Conservation (phyloP, 257 asterid species). For the Nicotiana paniculata region DNA sequence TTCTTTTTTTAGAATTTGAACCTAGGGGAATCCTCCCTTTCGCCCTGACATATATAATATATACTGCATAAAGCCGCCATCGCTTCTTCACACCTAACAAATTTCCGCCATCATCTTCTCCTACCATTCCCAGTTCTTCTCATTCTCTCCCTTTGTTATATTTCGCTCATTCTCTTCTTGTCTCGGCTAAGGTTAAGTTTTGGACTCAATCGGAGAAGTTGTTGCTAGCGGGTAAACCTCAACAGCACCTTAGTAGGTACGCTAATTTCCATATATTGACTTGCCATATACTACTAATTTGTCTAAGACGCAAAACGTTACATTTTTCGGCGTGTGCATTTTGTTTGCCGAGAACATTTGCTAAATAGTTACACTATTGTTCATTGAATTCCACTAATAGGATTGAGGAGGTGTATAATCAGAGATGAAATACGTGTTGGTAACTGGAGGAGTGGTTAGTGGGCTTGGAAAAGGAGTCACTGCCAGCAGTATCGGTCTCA, state of each 20-base stretch:
- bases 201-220: background rate
- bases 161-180: constrained; percentile 3
- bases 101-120: constrained; percentile 1
- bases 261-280: background rate
- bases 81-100: constrained; percentile 16
- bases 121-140: constrained; percentile 7
- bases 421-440: constrained; percentile 88
- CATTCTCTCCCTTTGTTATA: background rate
- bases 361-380: background rate
- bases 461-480: constrained; percentile 97
- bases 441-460: constrained; percentile 94
- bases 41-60: constrained; percentile 17
- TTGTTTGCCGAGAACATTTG: background rate
- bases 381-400: background rate
- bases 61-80: constrained; percentile 62
- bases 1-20: too few species aligned
- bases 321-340: background rate
- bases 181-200: background rate
- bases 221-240: background rate
- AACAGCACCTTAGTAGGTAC: background rate
- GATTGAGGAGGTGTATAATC: background rate
- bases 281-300: too few species aligned
- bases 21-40: background rate
- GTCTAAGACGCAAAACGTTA: background rate
- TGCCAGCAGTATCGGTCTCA: constrained; percentile 92